Base-by-base conservation (phyloP, 2,329 filamentous ascomycete species). In the Neocucurbitaria cava region DNA sequence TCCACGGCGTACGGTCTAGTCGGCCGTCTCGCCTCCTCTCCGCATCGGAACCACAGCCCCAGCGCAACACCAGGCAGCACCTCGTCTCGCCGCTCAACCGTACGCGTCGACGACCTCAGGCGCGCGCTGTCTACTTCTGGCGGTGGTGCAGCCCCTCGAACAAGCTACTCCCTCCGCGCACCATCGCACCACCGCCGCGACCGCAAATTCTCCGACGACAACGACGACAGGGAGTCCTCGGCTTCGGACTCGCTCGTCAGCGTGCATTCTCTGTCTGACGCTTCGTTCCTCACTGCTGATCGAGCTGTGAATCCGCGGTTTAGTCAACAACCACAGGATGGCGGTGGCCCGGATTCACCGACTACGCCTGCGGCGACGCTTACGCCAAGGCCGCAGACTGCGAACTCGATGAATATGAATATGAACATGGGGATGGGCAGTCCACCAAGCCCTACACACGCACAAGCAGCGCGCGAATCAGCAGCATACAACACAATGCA, bases 201-300 rank as follows among this genome's bases (percentile, higher is more conserved):
- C 35, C 62, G 55, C 13, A 56, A 81, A 66, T 79, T 82, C 41
- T 78, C 77, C 6, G 54, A 61, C 5, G 62, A 59, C 35, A 84
- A 35, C 3, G 11, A 31, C 28, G 62, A 60, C 31, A 84, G 82
- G 52, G 78, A 77, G 9, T 84, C 77, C 72, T 70, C 80, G 84
- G 77, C 83, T 82, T 71, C 83, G 52, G 89, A 91, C 49, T 90
- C 87, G 72, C 84, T 91, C 80, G 83, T 89, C 59, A 90, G 87
- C 76, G 89, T 87, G 59, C 88, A 90, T 52, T 84, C 84, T 40
- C 81, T 85, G n/a, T 89, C 87, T 6, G 88, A 91, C 66, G 76
- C 86, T 18, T 89, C 85, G 35, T 73, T 74, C 47, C 59, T 72
- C 21, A 74, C 71, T 1, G 61, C 70, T 3, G 65, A 72, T 20